Conservation (phyloP, 148 eudicot species). For the Drosera capensis region DNA sequence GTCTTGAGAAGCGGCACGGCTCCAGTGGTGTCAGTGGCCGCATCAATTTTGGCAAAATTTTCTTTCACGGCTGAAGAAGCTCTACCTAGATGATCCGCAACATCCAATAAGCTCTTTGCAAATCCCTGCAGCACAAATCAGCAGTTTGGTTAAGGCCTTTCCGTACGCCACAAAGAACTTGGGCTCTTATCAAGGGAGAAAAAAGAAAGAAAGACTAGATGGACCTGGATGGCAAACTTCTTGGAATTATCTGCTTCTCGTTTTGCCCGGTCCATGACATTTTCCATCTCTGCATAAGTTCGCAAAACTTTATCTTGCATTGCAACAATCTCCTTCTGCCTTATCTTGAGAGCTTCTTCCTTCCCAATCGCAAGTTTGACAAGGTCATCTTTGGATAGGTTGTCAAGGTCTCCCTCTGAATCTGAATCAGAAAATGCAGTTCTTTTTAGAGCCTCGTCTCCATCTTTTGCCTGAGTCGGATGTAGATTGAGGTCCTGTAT, state of each 20-base stretch:
- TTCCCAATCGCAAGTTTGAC: conserved; percentile 58
- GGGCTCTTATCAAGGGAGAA: too few species aligned
- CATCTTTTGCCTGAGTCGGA: conserved; percentile 18
- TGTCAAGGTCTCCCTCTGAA: conserved; percentile 40
- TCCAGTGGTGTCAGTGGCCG: conserved; percentile 47
- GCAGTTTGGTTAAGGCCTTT: too few species aligned
- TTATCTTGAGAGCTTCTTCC: conserved; percentile 34
- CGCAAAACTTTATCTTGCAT: conserved; percentile 72
- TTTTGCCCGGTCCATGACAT: conserved; percentile 60
- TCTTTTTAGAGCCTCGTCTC: conserved; percentile 25
- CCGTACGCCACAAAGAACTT: too few species aligned
- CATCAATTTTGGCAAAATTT: conserved; percentile 59
- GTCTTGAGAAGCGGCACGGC: conserved; percentile 77
- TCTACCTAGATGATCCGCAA: conserved; percentile 80
- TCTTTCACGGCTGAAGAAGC: conserved; percentile 75
- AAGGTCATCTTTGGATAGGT: conserved; percentile 51
- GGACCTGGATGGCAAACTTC: conserved; percentile 98
- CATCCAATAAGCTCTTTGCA: conserved; percentile 83
- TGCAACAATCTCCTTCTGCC: conserved; percentile 40
- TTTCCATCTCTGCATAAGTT: conserved; percentile 72
- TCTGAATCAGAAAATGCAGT: conserved; percentile 41
- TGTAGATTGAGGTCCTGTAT: conserved; percentile 7
- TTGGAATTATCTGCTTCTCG: conserved; percentile 82
- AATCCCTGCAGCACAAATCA: conserved; percentile 46
- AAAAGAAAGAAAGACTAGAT: too few species aligned